Evolutionary conservation across 2,329 filamentous ascomycete species (phyloP), one percentile per base, ranked within the genome.

Genomic region (Penicillium glabrum): DNA sequence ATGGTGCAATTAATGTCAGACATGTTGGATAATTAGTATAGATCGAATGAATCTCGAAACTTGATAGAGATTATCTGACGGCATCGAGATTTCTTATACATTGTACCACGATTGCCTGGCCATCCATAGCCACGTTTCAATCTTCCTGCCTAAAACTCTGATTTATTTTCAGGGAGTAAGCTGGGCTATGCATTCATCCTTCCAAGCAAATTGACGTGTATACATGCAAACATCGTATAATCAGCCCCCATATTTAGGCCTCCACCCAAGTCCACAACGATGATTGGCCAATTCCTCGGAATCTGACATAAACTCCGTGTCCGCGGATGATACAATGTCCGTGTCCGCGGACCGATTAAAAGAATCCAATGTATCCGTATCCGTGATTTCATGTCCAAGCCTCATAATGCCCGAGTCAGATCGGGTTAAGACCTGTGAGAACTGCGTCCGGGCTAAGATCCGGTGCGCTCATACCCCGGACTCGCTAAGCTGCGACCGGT

Each of bases 361-460:
- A 26, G 35, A 29, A 43, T 14, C 43, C 26, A n/a, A 44, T 31
- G n/a, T 46, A 46, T 55, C 53, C 53, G 46, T 49, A 33, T 49
- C 46, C 46, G 46, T 23, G 27, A 16, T 35, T 54, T 37, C 26
- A 44, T 44, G 31, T n/a, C 10, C 50, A 31, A 46, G 26, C 3
- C 27, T n/a, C 35, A 50, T 23, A 11, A 58, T 58, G 47, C 35
- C 35, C 3, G 56, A 8, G 11, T n/a, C 35, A 27, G 48, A 29
- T n/a, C 51, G 54, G 23, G 54, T 60, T 2, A 57, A 46, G 39
- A 60, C 57, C 35, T 60, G 57, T 48, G 51, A 60, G 33, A 57
- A 60, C 37, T 60, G 57, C 46, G 57, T 60, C 10, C 50, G 54
- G 10, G 57, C 57, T 43, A 60, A 60, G 46, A 60, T 60, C 41